A percentile compares a stretch with the other conserved stretches of the same genome.
These are phyloP conservation scores for Penicillium chermesinum DNA, from an alignment of 495 filamentous ascomycete genomes.

Conservation along the genomic window DNA sequence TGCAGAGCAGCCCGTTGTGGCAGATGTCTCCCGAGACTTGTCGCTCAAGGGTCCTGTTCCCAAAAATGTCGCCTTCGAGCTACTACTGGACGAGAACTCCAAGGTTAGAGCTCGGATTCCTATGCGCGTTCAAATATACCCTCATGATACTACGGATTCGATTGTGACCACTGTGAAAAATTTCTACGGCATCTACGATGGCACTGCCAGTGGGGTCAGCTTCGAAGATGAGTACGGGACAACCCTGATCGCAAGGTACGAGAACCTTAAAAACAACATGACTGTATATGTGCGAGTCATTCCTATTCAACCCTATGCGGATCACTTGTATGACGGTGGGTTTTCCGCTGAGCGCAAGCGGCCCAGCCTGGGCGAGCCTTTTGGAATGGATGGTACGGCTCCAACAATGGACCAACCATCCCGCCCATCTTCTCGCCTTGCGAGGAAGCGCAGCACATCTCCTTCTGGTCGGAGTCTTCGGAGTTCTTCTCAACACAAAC, in stretches of 20 bases:
- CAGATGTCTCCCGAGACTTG: conserved; percentile 34
- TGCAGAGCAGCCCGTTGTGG: conserved; percentile 31
- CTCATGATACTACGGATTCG: conserved; percentile 90
- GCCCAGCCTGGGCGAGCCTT: conserved; percentile 50
- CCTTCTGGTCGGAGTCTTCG: conserved; percentile 72
- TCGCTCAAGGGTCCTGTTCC: conserved; percentile 53
- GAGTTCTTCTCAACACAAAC: conserved; percentile 74
- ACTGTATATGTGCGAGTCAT: conserved; percentile 83
- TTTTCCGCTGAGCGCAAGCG: conserved; percentile 42
- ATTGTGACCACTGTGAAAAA: conserved; percentile 97
- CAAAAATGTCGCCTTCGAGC: conserved; percentile 81
- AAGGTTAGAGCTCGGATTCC: conserved; percentile 75
- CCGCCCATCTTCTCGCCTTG: conserved; percentile 59
- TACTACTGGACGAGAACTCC: conserved; percentile 68
- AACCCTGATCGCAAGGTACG: conserved; percentile 88
- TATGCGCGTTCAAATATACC: conserved; percentile 85
- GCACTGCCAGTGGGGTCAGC: conserved; percentile 68
- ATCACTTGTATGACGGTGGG: conserved; percentile 32
- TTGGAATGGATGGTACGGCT: conserved; percentile 50
- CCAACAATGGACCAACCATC: conserved; percentile 54
- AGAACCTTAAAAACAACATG: conserved; percentile 88
- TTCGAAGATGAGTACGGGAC: conserved; percentile 85
- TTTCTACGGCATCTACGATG: conserved; percentile 88
- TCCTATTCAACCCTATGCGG: conserved; percentile 48
- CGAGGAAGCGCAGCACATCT: conserved; percentile 76